A percentile compares a stretch with the other conserved stretches of the same genome.
Evolutionary conservation across 2,329 filamentous ascomycete genomes (phyloP).

Genomic region (Colletotrichum sp.): DNA sequence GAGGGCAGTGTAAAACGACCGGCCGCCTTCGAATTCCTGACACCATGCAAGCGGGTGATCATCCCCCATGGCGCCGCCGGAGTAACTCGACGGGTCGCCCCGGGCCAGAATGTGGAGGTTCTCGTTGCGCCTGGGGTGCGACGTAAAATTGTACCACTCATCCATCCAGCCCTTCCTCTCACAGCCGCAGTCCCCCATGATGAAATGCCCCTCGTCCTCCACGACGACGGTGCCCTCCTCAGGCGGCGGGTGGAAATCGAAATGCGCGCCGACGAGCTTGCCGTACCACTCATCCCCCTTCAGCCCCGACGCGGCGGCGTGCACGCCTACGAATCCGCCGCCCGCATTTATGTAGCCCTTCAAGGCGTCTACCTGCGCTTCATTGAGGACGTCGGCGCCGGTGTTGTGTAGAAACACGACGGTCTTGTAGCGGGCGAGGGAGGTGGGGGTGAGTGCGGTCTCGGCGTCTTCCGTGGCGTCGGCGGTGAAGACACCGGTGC

Average conservation of each 20-base stretch:
- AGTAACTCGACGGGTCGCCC: constrained; percentile 38
- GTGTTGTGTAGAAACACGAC: constrained; percentile 44
- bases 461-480: constrained; percentile 40
- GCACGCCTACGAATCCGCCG: constrained; percentile 44
- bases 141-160: constrained; percentile 49
- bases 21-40: constrained; percentile 40
- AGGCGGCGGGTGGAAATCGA: constrained; percentile 41
- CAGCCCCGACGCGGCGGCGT: constrained; percentile 41
- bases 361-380: constrained; percentile 35
- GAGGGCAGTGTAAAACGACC: constrained; percentile 45
- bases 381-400: constrained; percentile 37
- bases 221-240: constrained; percentile 35
- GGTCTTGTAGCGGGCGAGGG: constrained; percentile 35
- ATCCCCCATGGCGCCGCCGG: constrained; percentile 37
- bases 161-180: constrained; percentile 35
- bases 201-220: constrained; percentile 32
- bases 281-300: constrained; percentile 39
- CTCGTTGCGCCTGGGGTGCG: constrained; percentile 28
- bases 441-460: constrained; percentile 30
- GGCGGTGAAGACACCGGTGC: constrained; percentile 30
- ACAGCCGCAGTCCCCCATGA: constrained; percentile 23
- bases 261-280: constrained; percentile 40
- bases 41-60: constrained; percentile 46
- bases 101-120: constrained; percentile 37
- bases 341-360: constrained; percentile 36